Percentiles rank a stretch among this genome's conserved stretches.
Evolutionary conservation across 2,329 filamentous ascomycete genomes (phyloP).

Genomic region (Aspergillus novoparasiticus): DNA sequence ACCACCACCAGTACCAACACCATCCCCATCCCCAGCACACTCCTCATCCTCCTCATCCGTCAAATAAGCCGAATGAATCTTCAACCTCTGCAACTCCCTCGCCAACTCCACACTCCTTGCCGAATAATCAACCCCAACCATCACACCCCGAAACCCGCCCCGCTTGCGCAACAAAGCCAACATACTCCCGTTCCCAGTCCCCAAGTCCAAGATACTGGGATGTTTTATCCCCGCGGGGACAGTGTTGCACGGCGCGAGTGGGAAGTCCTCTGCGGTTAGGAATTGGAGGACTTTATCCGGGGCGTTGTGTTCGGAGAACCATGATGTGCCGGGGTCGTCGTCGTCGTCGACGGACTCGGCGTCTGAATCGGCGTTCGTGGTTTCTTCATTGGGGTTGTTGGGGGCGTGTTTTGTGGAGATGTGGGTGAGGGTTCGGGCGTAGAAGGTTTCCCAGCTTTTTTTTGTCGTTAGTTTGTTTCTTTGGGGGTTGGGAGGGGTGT

Average conservation of each 20-base stretch:
- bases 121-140: conserved; percentile 91
- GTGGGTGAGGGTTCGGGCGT: conserved; percentile 46
- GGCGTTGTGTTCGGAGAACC: conserved; percentile 93
- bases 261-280: conserved; percentile 55
- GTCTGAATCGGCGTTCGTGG: conserved; percentile 41
- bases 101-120: conserved; percentile 74
- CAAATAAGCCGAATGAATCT: conserved; percentile 38
- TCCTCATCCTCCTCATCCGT: conserved; percentile 33
- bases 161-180: conserved; percentile 76
- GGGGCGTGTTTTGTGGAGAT: conserved; percentile 31
- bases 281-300: conserved; percentile 77
- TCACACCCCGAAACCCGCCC: conserved; percentile 64
- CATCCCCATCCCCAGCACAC: conserved; percentile 24
- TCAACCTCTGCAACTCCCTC: conserved; percentile 56
- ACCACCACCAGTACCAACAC: neutral
- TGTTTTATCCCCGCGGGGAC: conserved; percentile 14
- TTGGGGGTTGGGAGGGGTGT: too few species aligned
- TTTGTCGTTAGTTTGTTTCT: conserved; percentile 3
- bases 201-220: conserved; percentile 73
- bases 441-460: conserved; percentile 62
- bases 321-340: conserved; percentile 81
- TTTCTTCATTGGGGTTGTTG: conserved; percentile 10
- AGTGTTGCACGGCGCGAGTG: conserved; percentile 46
- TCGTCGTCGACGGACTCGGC: conserved; percentile 69
- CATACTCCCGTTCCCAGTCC: conserved; percentile 91